Conservation (phyloP, 129 eudicot species). For the Solidago caesia region DNA sequence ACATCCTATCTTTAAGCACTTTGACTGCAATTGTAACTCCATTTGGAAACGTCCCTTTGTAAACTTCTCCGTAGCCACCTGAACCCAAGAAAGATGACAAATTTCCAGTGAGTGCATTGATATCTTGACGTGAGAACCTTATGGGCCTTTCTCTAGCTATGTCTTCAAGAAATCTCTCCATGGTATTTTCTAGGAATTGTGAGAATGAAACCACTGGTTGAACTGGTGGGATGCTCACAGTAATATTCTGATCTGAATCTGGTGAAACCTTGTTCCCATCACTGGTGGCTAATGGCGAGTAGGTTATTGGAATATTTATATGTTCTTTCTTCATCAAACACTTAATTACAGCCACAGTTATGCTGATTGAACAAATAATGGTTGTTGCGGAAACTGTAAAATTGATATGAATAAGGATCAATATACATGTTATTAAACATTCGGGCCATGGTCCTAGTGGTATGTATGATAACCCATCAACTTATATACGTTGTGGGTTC, state of each 20-base stretch:
- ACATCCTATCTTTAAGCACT: constrained; percentile 3
- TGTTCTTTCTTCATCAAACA: constrained; percentile 8
- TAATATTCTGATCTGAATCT: background rate
- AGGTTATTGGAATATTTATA: background rate
- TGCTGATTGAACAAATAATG: constrained; percentile 6
- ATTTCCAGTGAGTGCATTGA: background rate
- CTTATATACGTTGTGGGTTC: too few species aligned
- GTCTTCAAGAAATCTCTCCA: constrained; percentile 5
- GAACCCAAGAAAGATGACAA: background rate
- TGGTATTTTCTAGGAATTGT: background rate
- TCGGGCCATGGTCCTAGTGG: too few species aligned
- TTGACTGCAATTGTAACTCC: background rate
- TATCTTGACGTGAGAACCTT: constrained; percentile 9
- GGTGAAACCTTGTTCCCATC: background rate
- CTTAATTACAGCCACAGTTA: background rate
- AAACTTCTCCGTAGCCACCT: constrained; percentile 1
- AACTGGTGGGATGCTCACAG: constrained; percentile 5
- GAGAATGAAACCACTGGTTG: constrained; percentile 8
- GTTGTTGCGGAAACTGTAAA: background rate
- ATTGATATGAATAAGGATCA: background rate
- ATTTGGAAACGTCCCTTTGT: background rate
- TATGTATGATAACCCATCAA: too few species aligned
- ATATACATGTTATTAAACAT: background rate
- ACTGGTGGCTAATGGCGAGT: background rate
- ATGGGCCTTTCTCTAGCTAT: background rate